These are phyloP conservation scores for Volvariella surrecta DNA, from an alignment of 1,284 basidiomycete species.

Conservation along the genomic window DNA sequence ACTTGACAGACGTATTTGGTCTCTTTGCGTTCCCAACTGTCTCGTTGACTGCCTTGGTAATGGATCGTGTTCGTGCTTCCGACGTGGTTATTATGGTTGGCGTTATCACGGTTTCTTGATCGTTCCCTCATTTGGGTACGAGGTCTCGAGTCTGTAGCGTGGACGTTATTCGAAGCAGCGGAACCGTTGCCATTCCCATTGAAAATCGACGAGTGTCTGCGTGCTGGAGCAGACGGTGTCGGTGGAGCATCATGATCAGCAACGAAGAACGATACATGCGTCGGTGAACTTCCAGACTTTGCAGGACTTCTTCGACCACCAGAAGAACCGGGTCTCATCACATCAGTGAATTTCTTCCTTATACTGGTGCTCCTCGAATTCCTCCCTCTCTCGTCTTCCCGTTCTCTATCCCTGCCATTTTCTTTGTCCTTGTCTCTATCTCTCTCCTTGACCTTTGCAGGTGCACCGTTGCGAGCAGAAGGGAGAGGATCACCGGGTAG, in stretches of 20 bases:
- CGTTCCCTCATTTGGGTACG: no score
- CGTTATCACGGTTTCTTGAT: background rate
- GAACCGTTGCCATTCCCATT: background rate
- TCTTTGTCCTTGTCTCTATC: constrained; percentile 10
- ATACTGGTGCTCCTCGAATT: constrained; percentile 5
- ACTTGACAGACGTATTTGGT: constrained; percentile 57
- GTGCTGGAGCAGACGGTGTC: constrained; percentile 3
- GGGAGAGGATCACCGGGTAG: no score
- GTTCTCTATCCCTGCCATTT: constrained; percentile 9
- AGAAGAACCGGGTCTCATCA: constrained; percentile 23
- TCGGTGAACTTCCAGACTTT: constrained; percentile 5
- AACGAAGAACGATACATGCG: constrained; percentile 9
- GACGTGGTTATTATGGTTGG: constrained; percentile 10
- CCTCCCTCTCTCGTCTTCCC: constrained; percentile 5
- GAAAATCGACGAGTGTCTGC: background rate
- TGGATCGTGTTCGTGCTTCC: constrained; percentile 11
- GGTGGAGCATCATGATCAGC: constrained; percentile 13
- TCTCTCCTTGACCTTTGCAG: constrained; percentile 12
- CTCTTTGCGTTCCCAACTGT: constrained; percentile 33
- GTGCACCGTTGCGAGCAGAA: no score
- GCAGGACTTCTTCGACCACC: constrained; percentile 6
- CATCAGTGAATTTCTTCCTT: constrained; percentile 36
- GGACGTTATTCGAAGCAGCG: background rate
- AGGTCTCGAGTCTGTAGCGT: background rate
- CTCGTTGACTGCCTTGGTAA: constrained; percentile 23